These are phyloP conservation scores for Croton setiger DNA, from an alignment of 441 rosid genomes.

Conservation along the genomic window DNA sequence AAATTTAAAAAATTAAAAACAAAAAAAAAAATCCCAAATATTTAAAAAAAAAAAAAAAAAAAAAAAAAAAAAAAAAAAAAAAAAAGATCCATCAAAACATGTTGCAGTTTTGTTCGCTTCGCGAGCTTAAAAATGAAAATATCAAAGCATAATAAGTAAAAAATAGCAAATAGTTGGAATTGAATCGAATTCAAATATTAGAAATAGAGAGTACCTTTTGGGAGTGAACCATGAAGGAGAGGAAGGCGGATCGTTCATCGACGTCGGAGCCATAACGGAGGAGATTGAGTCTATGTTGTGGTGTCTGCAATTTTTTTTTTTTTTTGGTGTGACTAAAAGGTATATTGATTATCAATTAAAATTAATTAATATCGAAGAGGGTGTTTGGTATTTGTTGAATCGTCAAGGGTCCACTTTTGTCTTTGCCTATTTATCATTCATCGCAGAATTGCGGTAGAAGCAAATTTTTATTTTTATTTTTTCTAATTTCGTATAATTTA, in stretches of 20 bases:
- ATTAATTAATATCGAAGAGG: too few species aligned
- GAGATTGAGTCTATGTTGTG: not conserved
- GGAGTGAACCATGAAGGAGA: conserved; percentile 84
- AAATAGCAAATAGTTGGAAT: not conserved
- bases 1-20: too few species aligned
- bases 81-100: not conserved
- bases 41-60: too few species aligned
- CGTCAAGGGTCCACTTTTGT: too few species aligned
- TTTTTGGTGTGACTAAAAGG: not conserved
- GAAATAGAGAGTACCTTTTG: conserved; percentile 33
- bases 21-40: too few species aligned
- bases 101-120: not conserved
- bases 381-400: too few species aligned
- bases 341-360: too few species aligned
- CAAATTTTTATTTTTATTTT: too few species aligned
- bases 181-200: conserved; percentile 17
- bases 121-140: not conserved
- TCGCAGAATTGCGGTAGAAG: too few species aligned
- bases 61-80: too few species aligned
- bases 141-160: not conserved
- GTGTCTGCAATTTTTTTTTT: not conserved
- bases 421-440: too few species aligned
- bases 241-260: conserved; percentile 15
- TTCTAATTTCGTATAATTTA: too few species aligned
- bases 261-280: conserved; percentile 16